Base-by-base conservation (phyloP, 495 filamentous ascomycete species). In the Penicillium salamii region DNA sequence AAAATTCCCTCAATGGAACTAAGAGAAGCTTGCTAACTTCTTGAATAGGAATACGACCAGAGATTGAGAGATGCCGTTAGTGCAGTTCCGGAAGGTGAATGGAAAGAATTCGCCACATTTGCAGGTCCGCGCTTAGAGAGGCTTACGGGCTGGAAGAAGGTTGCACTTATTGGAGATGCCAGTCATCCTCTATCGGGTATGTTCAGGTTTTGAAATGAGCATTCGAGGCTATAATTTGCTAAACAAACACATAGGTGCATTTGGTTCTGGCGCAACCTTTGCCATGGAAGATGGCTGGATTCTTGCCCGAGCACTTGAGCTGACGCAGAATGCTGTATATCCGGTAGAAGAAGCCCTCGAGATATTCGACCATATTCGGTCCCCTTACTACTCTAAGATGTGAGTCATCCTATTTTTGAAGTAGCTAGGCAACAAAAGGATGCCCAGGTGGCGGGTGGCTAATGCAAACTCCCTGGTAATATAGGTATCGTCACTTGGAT, bases 211-310 rank as follows among this genome's bases (percentile, higher is more conserved):
- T 0, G 11, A 1, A 17, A 32, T 12, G 0, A 19, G 8, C 15
- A 26, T n/a, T n/a, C n/a, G n/a, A n/a, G n/a, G n/a, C n/a, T n/a
- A n/a, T 7, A 18, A 8, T 14, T 13, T 26, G 29, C 38, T 52
- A 13, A 55, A 32, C 13, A 11, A 0, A 13, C 5, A 6, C 12
- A n/a, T 42, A 59, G 56, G 56, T 1, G 68, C 66, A 2, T 74
- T 75, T 54, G 76, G 76, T 0, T 76, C 76, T 1, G 76, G 76
- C 0, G 72, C 76, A 1, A 71, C 70, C 6, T 79, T 79, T 44
- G 75, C 76, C 0, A 68, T 79, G 61, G 71, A 78, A 49, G 76
- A 79, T 55, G 69, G 67, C 12, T 79, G 68, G 67, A 68, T 74
- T 29, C 57, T 79, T 21, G 72, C 72, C 4, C 68, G 63, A 39